Base-by-base conservation (phyloP, 768 basidiomycete genomes). In the Tylopilus subfusipes region DNA sequence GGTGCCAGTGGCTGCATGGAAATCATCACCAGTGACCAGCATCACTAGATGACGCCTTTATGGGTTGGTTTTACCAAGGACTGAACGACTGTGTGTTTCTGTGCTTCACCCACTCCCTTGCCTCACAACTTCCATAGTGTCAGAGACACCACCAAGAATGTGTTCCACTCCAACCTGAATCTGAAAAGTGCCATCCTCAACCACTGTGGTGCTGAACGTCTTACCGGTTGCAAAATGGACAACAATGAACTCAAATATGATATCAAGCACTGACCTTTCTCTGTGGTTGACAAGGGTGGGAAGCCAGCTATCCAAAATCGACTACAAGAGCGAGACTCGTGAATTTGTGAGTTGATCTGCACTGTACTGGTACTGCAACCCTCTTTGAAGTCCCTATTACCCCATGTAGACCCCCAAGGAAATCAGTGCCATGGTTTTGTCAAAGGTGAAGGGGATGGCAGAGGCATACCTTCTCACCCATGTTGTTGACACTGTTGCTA, bases 391-490 rank as follows among this genome's bases (percentile, higher is more conserved):
- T n/a, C n/a, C n/a, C n/a, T n/a, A n/a, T n/a, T n/a, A n/a, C n/a
- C n/a, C 19, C 14, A 72, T 68, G 66, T 52, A 85, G 83, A 92
- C 92, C 21, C 96, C 96, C 25, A 93, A 98, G 72, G 96, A 98
- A 76, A 87, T 98, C 65, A 98, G 96, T 13, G 92, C 96, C 53
- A 98, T 98, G 96, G 85, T 98, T 61, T 83, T 98, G 57, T 76
- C 82, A 58, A 98, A 98, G 79, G 98, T 98, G 94, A 97, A 93
- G 84, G 96, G 98, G 78, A 91, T 84, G 53, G 93, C 96, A 31
- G 96, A 98, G 78, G 88, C 95, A 46, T 97, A 98, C 77, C 83
- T 98, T n/a, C n/a, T n/a, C n/a, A n/a, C n/a, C n/a, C n/a, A n/a
- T n/a, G n/a, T n/a, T n/a, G n/a, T n/a, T n/a, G n/a, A n/a, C n/a